Evolutionary conservation across 2,329 filamentous ascomycete genomes (phyloP), one percentile per base, ranked within the genome.

Genomic region (Fusarium sp.): DNA sequence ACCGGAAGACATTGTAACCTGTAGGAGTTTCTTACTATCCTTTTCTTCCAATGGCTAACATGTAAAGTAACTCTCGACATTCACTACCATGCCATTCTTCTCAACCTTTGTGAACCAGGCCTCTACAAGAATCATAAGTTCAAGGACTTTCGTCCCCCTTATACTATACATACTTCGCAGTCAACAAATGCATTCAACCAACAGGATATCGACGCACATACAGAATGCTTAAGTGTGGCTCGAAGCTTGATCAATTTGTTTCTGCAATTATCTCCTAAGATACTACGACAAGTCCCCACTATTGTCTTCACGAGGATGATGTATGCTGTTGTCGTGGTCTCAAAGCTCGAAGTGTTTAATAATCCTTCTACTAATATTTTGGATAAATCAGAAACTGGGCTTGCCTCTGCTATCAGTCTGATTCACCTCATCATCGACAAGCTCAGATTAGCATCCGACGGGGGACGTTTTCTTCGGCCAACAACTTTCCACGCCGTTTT

Each of bases 281-380:
- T 15, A 2, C 35, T 68, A 20, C 42, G 39, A 29, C 46, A 44
- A n/a, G 31, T 55, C 1, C 65, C 65, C 1, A 57, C 66, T 15
- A 66, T 68, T 10, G 24, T 58, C 5, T 68, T 37, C 20, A 58
- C 57, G 10, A 55, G 65, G 21, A 66, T 66, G 57, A 50, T 56
- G 44, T 55, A 66, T 7, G 57, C 65, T 0, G 49, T 58, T 1
- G 53, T 68, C 1, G 53, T 66, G 2, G 38, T 68, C 11, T 48
- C 63, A n/a, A 68, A 68, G 15, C 31, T 50, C 1, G 46, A 61
- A n/a, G 57, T 61, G 3, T 61, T 59, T 2, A 31, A 31, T n/a
- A 56, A 29, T 15, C 54, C 54, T 3, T 50, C 44, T 18, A 26
- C 35, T 5, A 28, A 57, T 2, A 8, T 43, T 9, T 18, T 28